These are phyloP conservation scores for Colletotrichum eleusines DNA, from an alignment of 2,329 filamentous ascomycete species.

Conservation along the genomic window DNA sequence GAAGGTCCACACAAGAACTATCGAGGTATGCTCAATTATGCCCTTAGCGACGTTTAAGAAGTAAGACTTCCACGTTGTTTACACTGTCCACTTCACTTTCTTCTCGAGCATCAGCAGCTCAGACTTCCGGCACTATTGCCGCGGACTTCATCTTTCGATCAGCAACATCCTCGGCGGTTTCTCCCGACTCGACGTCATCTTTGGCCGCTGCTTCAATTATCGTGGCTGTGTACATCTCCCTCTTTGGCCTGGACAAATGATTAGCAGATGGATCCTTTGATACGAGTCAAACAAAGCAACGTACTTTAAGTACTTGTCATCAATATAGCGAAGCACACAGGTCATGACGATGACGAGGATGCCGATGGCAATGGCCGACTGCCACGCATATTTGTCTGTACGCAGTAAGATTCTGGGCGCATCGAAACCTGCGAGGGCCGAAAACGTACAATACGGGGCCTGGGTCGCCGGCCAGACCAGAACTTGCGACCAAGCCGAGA, in stretches of 20 bases:
- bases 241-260: constrained; percentile 16
- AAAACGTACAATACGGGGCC: constrained; percentile 59
- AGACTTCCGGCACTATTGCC: constrained; percentile 27
- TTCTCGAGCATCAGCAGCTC: neutral
- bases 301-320: constrained; percentile 53
- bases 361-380: constrained; percentile 58
- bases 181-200: constrained; percentile 10
- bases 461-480: constrained; percentile 64
- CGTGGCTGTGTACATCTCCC: constrained; percentile 13
- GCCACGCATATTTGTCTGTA: constrained; percentile 60
- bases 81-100: neutral
- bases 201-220: constrained; percentile 13
- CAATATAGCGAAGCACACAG: constrained; percentile 56
- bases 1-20: neutral
- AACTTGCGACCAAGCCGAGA: constrained; percentile 64
- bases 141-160: constrained; percentile 28
- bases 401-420: constrained; percentile 2
- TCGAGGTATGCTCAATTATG: neutral
- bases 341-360: constrained; percentile 60
- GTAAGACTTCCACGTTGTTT: neutral
- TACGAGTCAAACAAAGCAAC: neutral
- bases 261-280: neutral
- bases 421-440: neutral
- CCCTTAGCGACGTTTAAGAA: neutral
- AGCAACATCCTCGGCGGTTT: neutral